Evolutionary conservation across 208 protist genomes (phyloP).

Genomic region (Crithidia sp.): DNA sequence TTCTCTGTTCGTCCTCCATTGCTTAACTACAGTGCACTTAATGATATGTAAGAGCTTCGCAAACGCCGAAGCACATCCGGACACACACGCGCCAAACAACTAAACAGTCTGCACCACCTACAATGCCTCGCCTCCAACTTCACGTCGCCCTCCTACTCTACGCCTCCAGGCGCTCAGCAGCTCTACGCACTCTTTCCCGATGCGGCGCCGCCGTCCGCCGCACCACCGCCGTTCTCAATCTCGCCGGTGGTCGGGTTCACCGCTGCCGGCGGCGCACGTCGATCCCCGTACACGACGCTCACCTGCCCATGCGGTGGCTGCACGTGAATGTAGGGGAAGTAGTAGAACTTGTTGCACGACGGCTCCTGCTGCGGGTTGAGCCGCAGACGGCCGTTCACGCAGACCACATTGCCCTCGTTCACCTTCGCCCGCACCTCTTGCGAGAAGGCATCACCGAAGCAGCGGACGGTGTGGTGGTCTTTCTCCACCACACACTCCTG

Average conservation of each 20-base stretch:
- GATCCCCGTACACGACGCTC: slow-evolving; percentile 80
- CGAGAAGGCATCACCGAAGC: slow-evolving; percentile 90
- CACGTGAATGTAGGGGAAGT: slow-evolving; percentile 92
- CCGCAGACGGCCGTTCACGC: slow-evolving; percentile 85
- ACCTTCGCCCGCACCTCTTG: slow-evolving; percentile 74
- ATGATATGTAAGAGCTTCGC: neutral
- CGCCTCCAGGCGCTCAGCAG: no score
- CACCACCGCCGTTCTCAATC: slow-evolving; percentile 28
- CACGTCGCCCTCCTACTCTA: no score
- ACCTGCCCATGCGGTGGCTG: slow-evolving; percentile 91
- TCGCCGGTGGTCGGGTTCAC: slow-evolving; percentile 40
- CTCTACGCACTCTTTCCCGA: neutral
- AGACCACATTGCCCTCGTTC: slow-evolving; percentile 87
- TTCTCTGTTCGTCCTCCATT: no score
- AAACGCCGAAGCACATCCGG: neutral
- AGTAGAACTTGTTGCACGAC: slow-evolving; percentile 89
- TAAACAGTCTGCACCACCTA: neutral
- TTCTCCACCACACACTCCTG: slow-evolving; percentile 89
- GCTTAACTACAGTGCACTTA: neutral
- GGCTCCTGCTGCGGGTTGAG: slow-evolving; percentile 91
- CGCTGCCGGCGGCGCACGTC: slow-evolving; percentile 46
- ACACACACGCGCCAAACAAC: slow-evolving; percentile 3
- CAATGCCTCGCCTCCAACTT: no score
- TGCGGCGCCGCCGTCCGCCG: neutral
- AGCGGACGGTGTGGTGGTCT: slow-evolving; percentile 92